These are phyloP conservation scores for Halenospora varia DNA, from an alignment of 495 filamentous ascomycete genomes.

Conservation along the genomic window DNA sequence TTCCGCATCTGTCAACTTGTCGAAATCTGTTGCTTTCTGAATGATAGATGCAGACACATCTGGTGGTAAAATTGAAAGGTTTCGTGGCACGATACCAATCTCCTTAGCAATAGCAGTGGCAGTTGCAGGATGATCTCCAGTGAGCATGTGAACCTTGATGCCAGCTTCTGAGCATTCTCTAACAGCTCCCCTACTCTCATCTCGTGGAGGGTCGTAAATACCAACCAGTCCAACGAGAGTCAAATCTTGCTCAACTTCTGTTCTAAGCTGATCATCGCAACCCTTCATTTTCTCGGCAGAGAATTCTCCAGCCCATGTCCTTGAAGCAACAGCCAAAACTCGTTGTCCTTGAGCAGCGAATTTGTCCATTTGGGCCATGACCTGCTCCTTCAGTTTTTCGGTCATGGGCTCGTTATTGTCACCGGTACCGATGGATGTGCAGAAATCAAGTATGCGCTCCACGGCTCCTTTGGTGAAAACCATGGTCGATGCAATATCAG, in stretches of 20 bases:
- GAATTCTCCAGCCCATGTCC: slow-evolving; percentile 36
- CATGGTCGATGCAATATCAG: slow-evolving; percentile 33
- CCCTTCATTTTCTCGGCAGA: slow-evolving; percentile 17
- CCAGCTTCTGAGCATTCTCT: slow-evolving; percentile 63
- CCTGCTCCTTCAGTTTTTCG: slow-evolving; percentile 51
- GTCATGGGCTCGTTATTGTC: slow-evolving; percentile 49
- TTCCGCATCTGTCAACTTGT: slow-evolving; percentile 53
- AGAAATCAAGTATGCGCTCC: slow-evolving; percentile 71
- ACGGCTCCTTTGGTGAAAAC: slow-evolving; percentile 81
- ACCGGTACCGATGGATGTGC: slow-evolving; percentile 53
- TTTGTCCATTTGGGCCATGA: slow-evolving; percentile 60
- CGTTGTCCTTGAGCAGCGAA: slow-evolving; percentile 74
- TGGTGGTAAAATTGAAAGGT: slow-evolving; percentile 48
- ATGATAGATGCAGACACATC: slow-evolving; percentile 51
- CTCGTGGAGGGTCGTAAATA: slow-evolving; percentile 70
- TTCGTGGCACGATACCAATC: slow-evolving; percentile 66
- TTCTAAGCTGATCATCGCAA: slow-evolving; percentile 33
- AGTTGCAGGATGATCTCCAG: slow-evolving; percentile 69
- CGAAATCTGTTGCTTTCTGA: slow-evolving; percentile 62
- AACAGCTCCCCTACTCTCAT: slow-evolving; percentile 63
- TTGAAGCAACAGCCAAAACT: slow-evolving; percentile 71
- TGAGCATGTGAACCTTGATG: slow-evolving; percentile 78
- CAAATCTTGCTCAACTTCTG: slow-evolving; percentile 51
- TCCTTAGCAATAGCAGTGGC: slow-evolving; percentile 72
- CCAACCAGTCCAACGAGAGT: slow-evolving; percentile 66